These are phyloP conservation scores for Vitis rotundifolia DNA, from an alignment of 164 flowering plant species.

Conservation along the genomic window DNA sequence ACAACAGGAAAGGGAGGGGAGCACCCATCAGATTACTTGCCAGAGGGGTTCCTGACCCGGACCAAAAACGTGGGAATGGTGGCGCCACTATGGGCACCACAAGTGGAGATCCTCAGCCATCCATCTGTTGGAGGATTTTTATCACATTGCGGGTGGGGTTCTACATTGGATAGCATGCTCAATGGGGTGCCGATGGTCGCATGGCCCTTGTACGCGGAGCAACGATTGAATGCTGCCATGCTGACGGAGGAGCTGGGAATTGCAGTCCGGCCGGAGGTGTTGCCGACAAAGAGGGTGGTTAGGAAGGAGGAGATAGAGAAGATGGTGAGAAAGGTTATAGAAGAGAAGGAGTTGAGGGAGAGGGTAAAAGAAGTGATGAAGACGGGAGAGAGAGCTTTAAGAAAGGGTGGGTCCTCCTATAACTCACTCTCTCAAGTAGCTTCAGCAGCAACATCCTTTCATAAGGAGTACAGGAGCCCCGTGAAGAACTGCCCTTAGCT, in stretches of 20 bases:
- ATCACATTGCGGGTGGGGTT: no score
- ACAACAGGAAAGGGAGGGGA: neutral
- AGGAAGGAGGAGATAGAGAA: constrained; percentile 8
- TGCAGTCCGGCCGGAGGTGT: constrained; percentile 2
- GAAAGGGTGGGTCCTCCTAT: constrained; percentile 5
- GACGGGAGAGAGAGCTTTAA: constrained; percentile 6
- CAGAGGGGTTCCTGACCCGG: constrained; percentile 22
- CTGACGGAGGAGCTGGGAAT: constrained; percentile 8
- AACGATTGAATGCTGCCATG: neutral
- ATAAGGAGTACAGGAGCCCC: no score
- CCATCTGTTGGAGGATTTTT: no score
- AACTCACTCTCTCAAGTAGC: constrained; percentile 1
- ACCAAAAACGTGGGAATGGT: constrained; percentile 18
- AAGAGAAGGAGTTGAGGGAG: constrained; percentile 2
- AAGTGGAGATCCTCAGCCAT: no score
- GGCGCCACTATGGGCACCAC: neutral
- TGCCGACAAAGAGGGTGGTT: constrained; percentile 1
- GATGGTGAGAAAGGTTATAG: constrained; percentile 2
- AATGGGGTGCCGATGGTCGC: neutral
- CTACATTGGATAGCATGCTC: neutral
- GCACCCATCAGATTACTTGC: constrained; percentile 12
- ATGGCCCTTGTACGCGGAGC: no score
- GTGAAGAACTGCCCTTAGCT: no score
- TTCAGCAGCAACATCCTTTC: no score
- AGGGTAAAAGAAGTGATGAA: neutral